These are phyloP conservation scores for Eucalyptus viminalis DNA, from an alignment of 345 rosid genomes.

Conservation along the genomic window DNA sequence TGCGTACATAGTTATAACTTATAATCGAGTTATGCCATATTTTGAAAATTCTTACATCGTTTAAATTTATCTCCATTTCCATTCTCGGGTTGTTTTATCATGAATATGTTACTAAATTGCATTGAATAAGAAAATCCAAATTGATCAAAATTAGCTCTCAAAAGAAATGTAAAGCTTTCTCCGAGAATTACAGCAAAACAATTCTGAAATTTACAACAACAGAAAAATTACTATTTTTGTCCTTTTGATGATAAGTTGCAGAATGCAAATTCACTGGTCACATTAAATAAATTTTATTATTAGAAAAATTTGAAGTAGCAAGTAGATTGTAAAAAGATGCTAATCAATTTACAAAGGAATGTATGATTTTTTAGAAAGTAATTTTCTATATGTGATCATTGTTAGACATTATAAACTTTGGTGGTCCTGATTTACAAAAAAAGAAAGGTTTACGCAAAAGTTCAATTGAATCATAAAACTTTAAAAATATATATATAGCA, in stretches of 20 bases:
- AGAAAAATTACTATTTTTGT: background rate
- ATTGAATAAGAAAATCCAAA: background rate
- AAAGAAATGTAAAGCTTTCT: background rate
- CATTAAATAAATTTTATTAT: background rate
- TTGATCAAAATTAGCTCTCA: background rate
- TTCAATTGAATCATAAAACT: accelerated
- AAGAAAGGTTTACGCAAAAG: background rate
- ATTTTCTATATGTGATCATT: too few species aligned
- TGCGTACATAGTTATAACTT: background rate
- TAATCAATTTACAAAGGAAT: background rate
- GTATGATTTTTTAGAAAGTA: background rate
- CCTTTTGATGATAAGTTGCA: background rate
- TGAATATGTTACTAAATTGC: background rate
- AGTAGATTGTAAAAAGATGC: background rate
- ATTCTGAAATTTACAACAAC: background rate
- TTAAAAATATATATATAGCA: accelerated
- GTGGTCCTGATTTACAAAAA: background rate
- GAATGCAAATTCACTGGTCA: background rate
- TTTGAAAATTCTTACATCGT: background rate
- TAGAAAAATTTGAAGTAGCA: background rate
- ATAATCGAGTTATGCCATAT: background rate
- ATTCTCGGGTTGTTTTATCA: background rate
- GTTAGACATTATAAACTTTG: too few species aligned
- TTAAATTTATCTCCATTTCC: background rate
- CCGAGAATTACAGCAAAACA: background rate